Base-by-base conservation (phyloP, 306 rosid genomes). In the Glycine tomentella region DNA sequence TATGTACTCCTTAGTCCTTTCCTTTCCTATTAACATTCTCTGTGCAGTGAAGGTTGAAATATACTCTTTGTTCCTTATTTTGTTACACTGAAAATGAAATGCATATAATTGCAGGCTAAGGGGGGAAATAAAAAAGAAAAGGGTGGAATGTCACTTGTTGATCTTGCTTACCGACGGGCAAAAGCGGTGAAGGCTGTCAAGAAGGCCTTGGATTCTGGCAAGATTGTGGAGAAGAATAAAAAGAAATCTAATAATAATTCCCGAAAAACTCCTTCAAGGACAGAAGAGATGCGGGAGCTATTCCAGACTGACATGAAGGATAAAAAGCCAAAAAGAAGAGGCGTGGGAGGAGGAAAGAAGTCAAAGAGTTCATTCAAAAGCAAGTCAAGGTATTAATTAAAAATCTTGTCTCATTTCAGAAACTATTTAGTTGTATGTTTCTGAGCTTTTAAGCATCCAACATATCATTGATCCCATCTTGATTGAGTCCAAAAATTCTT, bases 231-330 rank as follows among this genome's bases (percentile, higher is more conserved):
- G 90, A 91, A 81, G 82, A 69, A 34, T 38, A 58, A 69, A 67
- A 89, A 69, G 82, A 93, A 90, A 74, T 59, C 97, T 14, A 82
- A 78, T 59, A 81, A 48, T 76, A 49, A 85, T 56, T 69, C 94
- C 0, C 74, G 84, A 40, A 93, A 83, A 78, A 65, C 89, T 71
- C 80, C 85, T 79, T 93, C 98, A 49, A 92, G 93, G 76, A 85
- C 99, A 14, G 92, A 88, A 65, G 97, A 93, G 85, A 96, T 96
- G 98, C 87, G 80, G 79, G 97, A 93, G 78, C 84, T 90, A 61
- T 96, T 93, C 88, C 93, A 93, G 84, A 87, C 85, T 74, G 98
- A 96, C 68, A 92, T 96, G 90, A 92, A 89, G 77, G 94, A 90
- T 77, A 90, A 80, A 85, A 92, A 88, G 82, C 90, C 87, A 79